These are phyloP conservation scores for Lecanosticta acicola DNA, from an alignment of 2,329 filamentous ascomycete species.

Conservation along the genomic window DNA sequence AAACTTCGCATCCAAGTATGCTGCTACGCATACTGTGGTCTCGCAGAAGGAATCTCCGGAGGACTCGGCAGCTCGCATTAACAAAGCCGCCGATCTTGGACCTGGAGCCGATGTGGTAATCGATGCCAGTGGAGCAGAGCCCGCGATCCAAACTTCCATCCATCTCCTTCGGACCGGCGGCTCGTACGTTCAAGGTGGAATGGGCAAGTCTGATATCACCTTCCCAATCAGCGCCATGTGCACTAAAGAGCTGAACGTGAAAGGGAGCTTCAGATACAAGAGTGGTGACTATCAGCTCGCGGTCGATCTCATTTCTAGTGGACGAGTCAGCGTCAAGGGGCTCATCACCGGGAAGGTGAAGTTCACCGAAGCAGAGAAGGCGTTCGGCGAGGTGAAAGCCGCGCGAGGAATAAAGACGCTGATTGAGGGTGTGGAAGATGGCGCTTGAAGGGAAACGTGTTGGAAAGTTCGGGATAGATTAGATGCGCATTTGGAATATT, in stretches of 20 bases:
- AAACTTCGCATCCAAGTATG: constrained; percentile 68
- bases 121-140: constrained; percentile 45
- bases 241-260: constrained; percentile 79
- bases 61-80: constrained; percentile 19
- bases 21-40: constrained; percentile 65
- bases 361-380: constrained; percentile 77
- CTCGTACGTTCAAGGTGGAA: constrained; percentile 70
- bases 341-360: constrained; percentile 71
- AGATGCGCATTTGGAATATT: not conserved
- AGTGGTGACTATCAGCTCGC: constrained; percentile 82
- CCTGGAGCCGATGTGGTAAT: constrained; percentile 45
- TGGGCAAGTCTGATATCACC: constrained; percentile 80
- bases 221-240: constrained; percentile 92
- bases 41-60: constrained; percentile 56
- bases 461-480: not conserved
- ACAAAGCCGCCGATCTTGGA: constrained; percentile 43
- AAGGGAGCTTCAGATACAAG: constrained; percentile 85
- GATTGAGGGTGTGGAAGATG: constrained; percentile 33
- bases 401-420: constrained; percentile 70
- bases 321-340: constrained; percentile 68
- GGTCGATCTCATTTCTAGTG: constrained; percentile 66
- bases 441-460: not conserved
- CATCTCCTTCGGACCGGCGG: constrained; percentile 45
- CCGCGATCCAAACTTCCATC: constrained; percentile 46
- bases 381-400: constrained; percentile 79